Evolutionary conservation across 495 filamentous ascomycete species (phyloP).

Genomic region (Annulohypoxylon stygium): DNA sequence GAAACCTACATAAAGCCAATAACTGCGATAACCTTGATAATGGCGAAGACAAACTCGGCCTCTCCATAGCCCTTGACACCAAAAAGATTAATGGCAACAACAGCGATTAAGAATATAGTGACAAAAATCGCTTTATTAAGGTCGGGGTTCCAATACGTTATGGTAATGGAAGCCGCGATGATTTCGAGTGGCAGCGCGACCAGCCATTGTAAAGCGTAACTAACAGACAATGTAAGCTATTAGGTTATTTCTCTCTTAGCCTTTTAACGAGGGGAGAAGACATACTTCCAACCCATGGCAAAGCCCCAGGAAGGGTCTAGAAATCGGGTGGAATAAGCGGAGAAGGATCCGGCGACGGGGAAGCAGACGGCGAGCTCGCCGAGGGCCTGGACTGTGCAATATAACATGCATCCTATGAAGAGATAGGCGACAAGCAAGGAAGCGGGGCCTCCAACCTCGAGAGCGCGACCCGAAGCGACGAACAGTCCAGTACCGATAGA

Average conservation of each 20-base stretch:
- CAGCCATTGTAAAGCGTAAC: slow-evolving; percentile 95
- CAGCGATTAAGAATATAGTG: slow-evolving; percentile 80
- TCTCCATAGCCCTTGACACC: slow-evolving; percentile 91
- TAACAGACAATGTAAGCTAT: slow-evolving; percentile 49
- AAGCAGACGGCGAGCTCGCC: slow-evolving; percentile 94
- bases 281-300: slow-evolving; percentile 95
- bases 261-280: slow-evolving; percentile 25
- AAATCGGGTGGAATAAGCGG: slow-evolving; percentile 92
- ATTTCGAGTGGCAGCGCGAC: slow-evolving; percentile 90
- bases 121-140: slow-evolving; percentile 84
- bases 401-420: slow-evolving; percentile 90
- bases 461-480: slow-evolving; percentile 84
- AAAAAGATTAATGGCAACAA: slow-evolving; percentile 85
- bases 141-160: slow-evolving; percentile 81
- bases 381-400: slow-evolving; percentile 89
- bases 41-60: slow-evolving; percentile 88
- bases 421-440: slow-evolving; percentile 84
- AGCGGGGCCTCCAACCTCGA: slow-evolving; percentile 85
- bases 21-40: slow-evolving; percentile 87
- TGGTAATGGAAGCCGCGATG: slow-evolving; percentile 88
- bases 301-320: slow-evolving; percentile 97
- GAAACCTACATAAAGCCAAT: slow-evolving; percentile 83
- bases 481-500: slow-evolving; percentile 96
- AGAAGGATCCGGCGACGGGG: slow-evolving; percentile 92
- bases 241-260: neutral